Percentiles rank a stretch among this genome's conserved stretches.
Conservation (phyloP, 1,284 basidiomycete genomes). For the Melanopsichium pennsylvanicum region DNA sequence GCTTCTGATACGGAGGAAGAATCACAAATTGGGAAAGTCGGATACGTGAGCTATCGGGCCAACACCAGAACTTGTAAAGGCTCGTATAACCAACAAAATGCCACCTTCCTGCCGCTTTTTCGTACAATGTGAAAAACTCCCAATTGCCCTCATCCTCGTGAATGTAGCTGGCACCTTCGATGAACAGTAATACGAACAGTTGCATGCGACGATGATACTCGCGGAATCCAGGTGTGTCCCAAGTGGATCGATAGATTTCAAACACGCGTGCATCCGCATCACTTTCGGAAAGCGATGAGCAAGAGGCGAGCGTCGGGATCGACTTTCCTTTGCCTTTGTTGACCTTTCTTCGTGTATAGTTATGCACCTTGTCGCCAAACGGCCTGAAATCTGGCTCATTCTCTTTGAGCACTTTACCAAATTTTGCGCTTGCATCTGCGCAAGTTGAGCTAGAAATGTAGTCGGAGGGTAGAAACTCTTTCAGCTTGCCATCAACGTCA, state of each 20-base stretch:
- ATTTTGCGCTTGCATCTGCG: constrained; percentile 70
- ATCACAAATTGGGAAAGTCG: constrained; percentile 87
- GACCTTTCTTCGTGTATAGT: constrained; percentile 72
- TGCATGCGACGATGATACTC: constrained; percentile 96
- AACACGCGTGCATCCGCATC: constrained; percentile 51
- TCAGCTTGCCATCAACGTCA: constrained; percentile 81
- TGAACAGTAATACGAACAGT: constrained; percentile 89
- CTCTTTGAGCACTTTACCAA: constrained; percentile 71
- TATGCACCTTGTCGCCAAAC: constrained; percentile 77
- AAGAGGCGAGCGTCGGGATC: constrained; percentile 60
- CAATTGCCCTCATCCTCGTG: constrained; percentile 70
- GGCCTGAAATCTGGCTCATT: constrained; percentile 77
- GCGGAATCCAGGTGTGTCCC: constrained; percentile 85
- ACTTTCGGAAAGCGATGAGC: constrained; percentile 55
- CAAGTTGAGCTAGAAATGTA: constrained; percentile 31
- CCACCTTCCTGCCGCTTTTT: constrained; percentile 70
- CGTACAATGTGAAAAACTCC: constrained; percentile 67
- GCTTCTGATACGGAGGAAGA: constrained; percentile 85
- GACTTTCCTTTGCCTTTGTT: constrained; percentile 68
- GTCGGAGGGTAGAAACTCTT: constrained; percentile 80
- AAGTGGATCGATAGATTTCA: constrained; percentile 70
- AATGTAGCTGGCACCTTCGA: constrained; percentile 84
- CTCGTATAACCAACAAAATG: constrained; percentile 70
- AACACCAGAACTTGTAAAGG: constrained; percentile 58
- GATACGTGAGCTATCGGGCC: constrained; percentile 38